A percentile compares a stretch with the other conserved stretches of the same genome.
Conservation (phyloP, 345 rosid species). For the Euphorbia pulcherrima region DNA sequence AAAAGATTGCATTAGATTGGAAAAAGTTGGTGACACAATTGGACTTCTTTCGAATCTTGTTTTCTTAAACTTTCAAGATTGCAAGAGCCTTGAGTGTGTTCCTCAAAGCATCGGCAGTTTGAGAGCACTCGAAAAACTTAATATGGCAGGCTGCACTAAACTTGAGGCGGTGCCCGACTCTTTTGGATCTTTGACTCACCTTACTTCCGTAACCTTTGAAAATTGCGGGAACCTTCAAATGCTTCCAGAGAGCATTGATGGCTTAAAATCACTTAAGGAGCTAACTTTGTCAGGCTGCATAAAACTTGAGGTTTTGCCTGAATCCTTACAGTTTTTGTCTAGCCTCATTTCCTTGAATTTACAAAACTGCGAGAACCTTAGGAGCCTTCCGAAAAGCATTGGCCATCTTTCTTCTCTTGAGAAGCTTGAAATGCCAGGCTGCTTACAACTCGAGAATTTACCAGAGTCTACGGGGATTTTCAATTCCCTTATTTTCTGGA, state of each 20-base stretch:
- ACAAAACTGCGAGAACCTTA: background rate
- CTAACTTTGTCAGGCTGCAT: slow-evolving; percentile 23
- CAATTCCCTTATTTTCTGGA: background rate
- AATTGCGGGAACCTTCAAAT: background rate
- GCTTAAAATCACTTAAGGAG: slow-evolving; percentile 16
- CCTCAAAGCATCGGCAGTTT: slow-evolving; percentile 10
- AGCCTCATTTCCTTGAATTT: background rate
- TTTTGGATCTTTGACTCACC: background rate
- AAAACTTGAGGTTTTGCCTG: slow-evolving; percentile 3
- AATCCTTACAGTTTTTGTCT: background rate
- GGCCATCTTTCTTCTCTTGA: slow-evolving; percentile 16
- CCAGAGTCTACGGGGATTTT: background rate
- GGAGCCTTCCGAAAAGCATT: background rate
- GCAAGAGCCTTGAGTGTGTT: slow-evolving; percentile 20
- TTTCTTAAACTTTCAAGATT: slow-evolving; percentile 11
- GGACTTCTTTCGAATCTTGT: background rate
- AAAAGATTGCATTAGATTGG: slow-evolving; percentile 15
- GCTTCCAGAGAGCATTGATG: background rate
- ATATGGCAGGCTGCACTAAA: slow-evolving; percentile 20
- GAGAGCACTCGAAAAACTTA: slow-evolving; percentile 17
- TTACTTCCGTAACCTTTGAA: background rate
- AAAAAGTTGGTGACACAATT: slow-evolving; percentile 18
- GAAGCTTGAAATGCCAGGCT: slow-evolving; percentile 22
- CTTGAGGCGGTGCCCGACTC: slow-evolving; percentile 7
- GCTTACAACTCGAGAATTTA: slow-evolving; percentile 9